Evolutionary conservation across 116 monocot species (phyloP), one percentile per base, ranked within the genome.

Genomic region (Iris pallida): DNA sequence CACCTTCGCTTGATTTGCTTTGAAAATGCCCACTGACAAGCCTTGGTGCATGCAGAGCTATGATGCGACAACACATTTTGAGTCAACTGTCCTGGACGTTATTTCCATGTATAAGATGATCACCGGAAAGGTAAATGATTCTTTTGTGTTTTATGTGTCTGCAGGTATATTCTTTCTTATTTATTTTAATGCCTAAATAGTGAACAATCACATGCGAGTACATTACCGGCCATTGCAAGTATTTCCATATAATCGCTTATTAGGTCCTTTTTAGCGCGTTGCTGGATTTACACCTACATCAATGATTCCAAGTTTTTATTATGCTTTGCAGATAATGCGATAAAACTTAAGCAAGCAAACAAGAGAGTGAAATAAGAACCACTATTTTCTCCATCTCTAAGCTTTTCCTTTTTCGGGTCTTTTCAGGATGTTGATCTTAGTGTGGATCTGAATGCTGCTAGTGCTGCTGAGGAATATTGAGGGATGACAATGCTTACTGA

Each of bases 31-130:
- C 13, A 51, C 13, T 9, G 0, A 51, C 49, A 51, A 9, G 49
- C 13, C 49, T 71, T 40, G 41, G 13, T 57, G 2, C 45, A 15
- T 68, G 70, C 75, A 84, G 88, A 88, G 88, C 68, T 88, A 88
- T 65, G 88, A 88, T 79, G 76, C 81, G 15, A 90, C 90, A 20
- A 83, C 90, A 40, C 90, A 90, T 68, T 90, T 90, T 42, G 90
- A 90, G 61, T 76, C 90, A 42, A 91, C 88, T 49, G 88, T 88
- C 11, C 71, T 42, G 60, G 91, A 91, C 79, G 91, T 91, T 14
- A 82, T 91, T 20, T 51, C 64, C 7, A 82, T 88, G 80, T 91
- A 91, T 74, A 85, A 67, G 16, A 78, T 71, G 81, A 91, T 91
- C 53, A 91, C 91, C 20, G 91, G 88, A 64, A 91, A 91, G 91